Conservation (phyloP, 2,329 filamentous ascomycete genomes). For the Fusarium sp. region DNA sequence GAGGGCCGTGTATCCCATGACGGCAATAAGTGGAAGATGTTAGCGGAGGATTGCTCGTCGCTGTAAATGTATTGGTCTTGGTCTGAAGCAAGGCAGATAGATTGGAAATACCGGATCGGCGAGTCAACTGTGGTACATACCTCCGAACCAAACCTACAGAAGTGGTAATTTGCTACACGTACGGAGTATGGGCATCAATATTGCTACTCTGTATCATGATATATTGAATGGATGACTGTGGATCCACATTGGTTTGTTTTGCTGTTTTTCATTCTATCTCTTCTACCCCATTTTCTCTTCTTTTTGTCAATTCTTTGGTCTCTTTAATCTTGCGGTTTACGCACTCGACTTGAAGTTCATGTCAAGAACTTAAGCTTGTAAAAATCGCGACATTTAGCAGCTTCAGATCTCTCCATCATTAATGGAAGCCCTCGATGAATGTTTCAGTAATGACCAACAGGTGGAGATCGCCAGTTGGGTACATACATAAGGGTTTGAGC, state of each 20-base stretch:
- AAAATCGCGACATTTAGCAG: slow-evolving; percentile 12
- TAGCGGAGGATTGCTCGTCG: slow-evolving; percentile 40
- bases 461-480: slow-evolving; percentile 18
- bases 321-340: not conserved
- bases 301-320: too few relatives aligned
- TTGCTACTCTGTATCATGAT: too few relatives aligned
- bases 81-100: not conserved
- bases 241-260: not conserved
- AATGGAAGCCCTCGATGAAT: not conserved
- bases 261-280: too few relatives aligned
- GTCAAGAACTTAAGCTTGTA: slow-evolving; percentile 16
- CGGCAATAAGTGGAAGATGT: slow-evolving; percentile 51
- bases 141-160: too few relatives aligned
- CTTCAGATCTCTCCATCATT: slow-evolving; percentile 16
- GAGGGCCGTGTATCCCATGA: slow-evolving; percentile 75
- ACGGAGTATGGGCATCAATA: not conserved
- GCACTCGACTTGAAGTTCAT: not conserved
- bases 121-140: not conserved
- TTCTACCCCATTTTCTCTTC: too few relatives aligned
- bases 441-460: not conserved
- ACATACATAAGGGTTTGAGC: not conserved
- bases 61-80: slow-evolving; percentile 27
- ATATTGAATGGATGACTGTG: not conserved
- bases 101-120: not conserved
- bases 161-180: not conserved